Conservation (phyloP, 495 filamentous ascomycete species). For the Hypoxylon trugodes region DNA sequence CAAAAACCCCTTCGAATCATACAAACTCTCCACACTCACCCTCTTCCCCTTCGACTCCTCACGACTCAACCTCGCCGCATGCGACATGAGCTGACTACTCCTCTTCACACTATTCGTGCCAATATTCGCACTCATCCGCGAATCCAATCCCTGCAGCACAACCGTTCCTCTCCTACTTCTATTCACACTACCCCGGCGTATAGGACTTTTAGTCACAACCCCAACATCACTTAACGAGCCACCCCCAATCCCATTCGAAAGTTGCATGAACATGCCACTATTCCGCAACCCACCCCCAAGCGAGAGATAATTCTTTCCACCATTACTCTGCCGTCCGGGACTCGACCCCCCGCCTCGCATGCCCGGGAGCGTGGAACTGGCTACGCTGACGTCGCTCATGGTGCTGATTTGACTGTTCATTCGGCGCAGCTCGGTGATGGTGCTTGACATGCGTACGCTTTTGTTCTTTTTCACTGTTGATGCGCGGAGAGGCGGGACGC, state of each 20-base stretch:
- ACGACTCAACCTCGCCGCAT: constrained; percentile 16
- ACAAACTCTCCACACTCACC: constrained; percentile 43
- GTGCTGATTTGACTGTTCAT: constrained; percentile 48
- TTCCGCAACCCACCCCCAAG: constrained; percentile 24
- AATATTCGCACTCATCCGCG: constrained; percentile 5
- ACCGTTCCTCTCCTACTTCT: constrained; percentile 29
- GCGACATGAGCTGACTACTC: constrained; percentile 16
- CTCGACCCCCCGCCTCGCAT: constrained; percentile 45
- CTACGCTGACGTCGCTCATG: constrained; percentile 40
- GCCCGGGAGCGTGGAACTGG: constrained; percentile 41
- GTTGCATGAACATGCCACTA: too few relatives aligned
- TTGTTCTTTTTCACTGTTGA: constrained; percentile 13
- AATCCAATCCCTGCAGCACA: constrained; percentile 25
- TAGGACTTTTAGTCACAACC: too few relatives aligned
- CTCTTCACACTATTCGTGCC: constrained; percentile 6
- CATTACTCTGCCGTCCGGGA: constrained; percentile 30
- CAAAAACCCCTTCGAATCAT: constrained; percentile 57
- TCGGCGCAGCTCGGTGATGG: constrained; percentile 46
- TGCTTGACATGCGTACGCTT: constrained; percentile 33
- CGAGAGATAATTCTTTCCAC: constrained; percentile 43
- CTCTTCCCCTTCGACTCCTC: constrained; percentile 16
- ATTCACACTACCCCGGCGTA: neutral
- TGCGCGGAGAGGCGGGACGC: constrained; percentile 30
- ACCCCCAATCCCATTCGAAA: too few relatives aligned
- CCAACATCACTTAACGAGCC: too few relatives aligned